A percentile compares a stretch with the other conserved stretches of the same genome.
phyloP scores from a whole-genome alignment of 768 basidiomycete genomes.

The Tephrocybe sp. region DNA sequence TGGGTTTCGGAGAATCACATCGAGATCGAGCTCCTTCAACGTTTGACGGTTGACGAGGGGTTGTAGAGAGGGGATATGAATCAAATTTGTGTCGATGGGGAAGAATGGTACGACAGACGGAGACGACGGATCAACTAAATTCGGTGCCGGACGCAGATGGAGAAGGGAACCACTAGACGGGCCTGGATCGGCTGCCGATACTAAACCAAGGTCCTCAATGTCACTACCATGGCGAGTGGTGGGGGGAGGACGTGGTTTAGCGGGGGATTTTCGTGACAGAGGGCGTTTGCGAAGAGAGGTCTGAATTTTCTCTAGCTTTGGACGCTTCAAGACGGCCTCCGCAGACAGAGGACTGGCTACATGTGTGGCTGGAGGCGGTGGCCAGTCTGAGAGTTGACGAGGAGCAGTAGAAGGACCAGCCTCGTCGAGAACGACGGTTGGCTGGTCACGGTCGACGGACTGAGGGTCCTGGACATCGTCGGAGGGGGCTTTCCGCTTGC shows the following conservation, averaged over 20 bases:
- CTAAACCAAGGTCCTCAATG: slow-evolving; percentile 47
- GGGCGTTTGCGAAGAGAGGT: slow-evolving; percentile 23
- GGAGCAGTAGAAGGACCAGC: slow-evolving; percentile 28
- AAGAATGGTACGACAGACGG: slow-evolving; percentile 30
- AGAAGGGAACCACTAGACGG: slow-evolving; percentile 46
- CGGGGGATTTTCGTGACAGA: slow-evolving; percentile 19
- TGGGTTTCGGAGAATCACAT: slow-evolving; percentile 84
- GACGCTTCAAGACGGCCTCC: slow-evolving; percentile 35
- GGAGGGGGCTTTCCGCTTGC: slow-evolving; percentile 68
- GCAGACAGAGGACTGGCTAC: slow-evolving; percentile 31
- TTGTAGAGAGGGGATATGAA: slow-evolving; percentile 64
- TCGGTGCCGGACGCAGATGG: slow-evolving; percentile 26
- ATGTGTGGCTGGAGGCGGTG: slow-evolving; percentile 30
- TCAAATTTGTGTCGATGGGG: slow-evolving; percentile 43
- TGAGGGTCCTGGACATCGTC: slow-evolving; percentile 41
- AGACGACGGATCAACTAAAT: slow-evolving; percentile 30
- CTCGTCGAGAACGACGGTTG: slow-evolving; percentile 15
- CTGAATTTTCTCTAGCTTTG: slow-evolving; percentile 36
- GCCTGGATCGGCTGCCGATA: slow-evolving; percentile 41
- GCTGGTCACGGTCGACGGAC: slow-evolving; percentile 25
- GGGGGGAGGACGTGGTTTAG: slow-evolving; percentile 22
- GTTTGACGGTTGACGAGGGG: slow-evolving; percentile 85
- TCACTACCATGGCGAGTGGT: slow-evolving; percentile 37
- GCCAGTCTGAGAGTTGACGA: slow-evolving; percentile 37
- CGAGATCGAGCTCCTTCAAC: slow-evolving; percentile 81